These are phyloP conservation scores for Mediolabrus comicus DNA, from an alignment of 108 stramenopile species.

Conservation along the genomic window DNA sequence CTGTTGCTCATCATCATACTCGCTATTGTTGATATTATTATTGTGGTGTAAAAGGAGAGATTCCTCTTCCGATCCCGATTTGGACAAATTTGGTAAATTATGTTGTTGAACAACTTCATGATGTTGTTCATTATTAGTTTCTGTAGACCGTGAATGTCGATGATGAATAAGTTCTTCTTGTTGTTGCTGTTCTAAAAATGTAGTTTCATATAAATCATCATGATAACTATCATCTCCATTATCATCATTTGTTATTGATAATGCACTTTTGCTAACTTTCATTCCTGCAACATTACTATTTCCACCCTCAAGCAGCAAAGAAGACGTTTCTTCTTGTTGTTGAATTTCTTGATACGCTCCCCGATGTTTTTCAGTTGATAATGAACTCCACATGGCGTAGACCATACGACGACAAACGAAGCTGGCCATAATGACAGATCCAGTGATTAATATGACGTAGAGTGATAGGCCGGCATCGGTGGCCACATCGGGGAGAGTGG, in stretches of 20 bases:
- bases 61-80: background rate
- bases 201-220: background rate
- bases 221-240: background rate
- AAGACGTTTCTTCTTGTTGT: no score
- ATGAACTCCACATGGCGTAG: slow-evolving; percentile 34
- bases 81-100: background rate
- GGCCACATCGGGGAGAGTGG: slow-evolving; percentile 37
- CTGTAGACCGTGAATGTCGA: no score
- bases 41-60: background rate
- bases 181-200: no score
- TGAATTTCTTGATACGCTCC: no score
- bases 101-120: no score
- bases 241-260: no score
- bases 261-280: no score
- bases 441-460: slow-evolving; percentile 17
- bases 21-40: background rate
- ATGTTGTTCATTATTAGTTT: no score
- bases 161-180: no score
- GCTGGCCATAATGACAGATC: slow-evolving; percentile 24
- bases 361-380: no score
- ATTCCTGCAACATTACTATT: no score
- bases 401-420: slow-evolving; percentile 37
- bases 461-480: slow-evolving; percentile 26
- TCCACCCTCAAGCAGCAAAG: no score
- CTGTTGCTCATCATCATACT: background rate